A percentile compares a stretch with the other conserved stretches of the same genome.
phyloP scores from a whole-genome alignment of 139 green algal species.

The Pleodorina starrii region DNA sequence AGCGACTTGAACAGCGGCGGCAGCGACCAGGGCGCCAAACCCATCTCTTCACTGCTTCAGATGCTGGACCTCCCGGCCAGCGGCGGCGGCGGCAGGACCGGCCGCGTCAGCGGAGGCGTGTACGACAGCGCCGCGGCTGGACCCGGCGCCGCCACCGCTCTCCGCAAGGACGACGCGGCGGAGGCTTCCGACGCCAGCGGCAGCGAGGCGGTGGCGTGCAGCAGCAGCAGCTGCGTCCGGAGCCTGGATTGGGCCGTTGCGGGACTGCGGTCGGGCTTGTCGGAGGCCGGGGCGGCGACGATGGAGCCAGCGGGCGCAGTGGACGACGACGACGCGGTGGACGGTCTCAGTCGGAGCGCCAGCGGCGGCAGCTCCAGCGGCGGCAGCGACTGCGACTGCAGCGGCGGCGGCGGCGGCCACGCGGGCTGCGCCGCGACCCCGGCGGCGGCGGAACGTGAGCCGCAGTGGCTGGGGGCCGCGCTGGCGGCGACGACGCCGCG shows the following conservation, averaged over 20 bases:
- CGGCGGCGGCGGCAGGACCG: not conserved
- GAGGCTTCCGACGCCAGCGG: not conserved
- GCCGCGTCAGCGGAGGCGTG: not conserved
- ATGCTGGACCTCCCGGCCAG: not conserved
- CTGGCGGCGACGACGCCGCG: not conserved
- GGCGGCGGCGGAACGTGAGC: not conserved
- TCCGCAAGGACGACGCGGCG: not conserved
- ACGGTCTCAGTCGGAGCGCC: not conserved
- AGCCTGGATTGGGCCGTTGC: not conserved
- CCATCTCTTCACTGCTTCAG: not conserved
- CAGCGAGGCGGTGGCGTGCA: not conserved
- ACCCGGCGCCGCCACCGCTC: not conserved
- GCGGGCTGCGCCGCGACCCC: not conserved
- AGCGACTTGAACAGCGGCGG: slow-evolving; percentile 9
- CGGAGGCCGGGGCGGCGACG: not conserved
- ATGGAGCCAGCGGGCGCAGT: not conserved
- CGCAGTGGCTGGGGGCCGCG: not conserved
- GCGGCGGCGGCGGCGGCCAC: not conserved
- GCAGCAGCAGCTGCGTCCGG: not conserved
- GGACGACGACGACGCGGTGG: not conserved
- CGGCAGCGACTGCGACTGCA: not conserved
- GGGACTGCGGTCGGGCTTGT: not conserved
- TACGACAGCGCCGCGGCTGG: not conserved
- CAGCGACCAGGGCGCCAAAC: not conserved
- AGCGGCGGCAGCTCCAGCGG: not conserved